A percentile compares a stretch with the other conserved stretches of the same genome.
phyloP scores from a whole-genome alignment of 768 basidiomycete species.

The Hericium coralloides region DNA sequence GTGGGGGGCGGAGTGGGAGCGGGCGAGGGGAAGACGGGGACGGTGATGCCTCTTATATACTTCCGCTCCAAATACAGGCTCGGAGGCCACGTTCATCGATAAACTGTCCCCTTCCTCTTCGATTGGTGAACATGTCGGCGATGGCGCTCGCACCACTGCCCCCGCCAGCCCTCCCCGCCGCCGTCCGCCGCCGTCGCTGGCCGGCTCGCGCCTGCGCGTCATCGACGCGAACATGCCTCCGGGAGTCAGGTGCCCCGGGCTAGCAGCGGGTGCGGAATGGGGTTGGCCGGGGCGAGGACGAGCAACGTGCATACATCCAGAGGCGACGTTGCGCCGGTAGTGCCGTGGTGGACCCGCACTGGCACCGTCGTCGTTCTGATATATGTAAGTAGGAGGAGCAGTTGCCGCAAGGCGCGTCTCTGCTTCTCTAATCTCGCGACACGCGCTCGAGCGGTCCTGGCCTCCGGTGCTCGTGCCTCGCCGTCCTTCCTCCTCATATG shows the following conservation, averaged over 20 bases:
- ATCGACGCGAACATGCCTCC: not conserved
- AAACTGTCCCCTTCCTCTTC: slow-evolving; percentile 10
- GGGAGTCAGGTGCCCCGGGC: not conserved
- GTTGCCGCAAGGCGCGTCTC: too few species aligned
- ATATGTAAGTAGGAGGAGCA: not conserved
- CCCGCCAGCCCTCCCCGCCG: not conserved
- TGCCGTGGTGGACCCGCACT: not conserved
- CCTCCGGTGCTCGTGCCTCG: too few species aligned
- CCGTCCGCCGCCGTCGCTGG: not conserved
- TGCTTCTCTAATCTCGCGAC: too few species aligned
- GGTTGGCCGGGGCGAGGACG: not conserved
- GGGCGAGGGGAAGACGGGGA: slow-evolving; percentile 3
- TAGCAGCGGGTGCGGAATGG: not conserved
- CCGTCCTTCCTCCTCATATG: too few species aligned
- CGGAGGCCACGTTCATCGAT: not conserved
- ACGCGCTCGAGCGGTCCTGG: too few species aligned
- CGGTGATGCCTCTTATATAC: slow-evolving; percentile 17
- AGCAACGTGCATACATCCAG: not conserved
- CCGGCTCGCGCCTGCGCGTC: not conserved
- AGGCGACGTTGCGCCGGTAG: not conserved
- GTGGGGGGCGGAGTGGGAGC: slow-evolving; percentile 11
- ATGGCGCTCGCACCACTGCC: not conserved
- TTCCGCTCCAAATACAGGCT: slow-evolving; percentile 1
- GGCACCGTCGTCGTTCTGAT: not conserved
- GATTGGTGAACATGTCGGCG: slow-evolving; percentile 4